Conservation (phyloP, 306 rosid genomes). For the Pterocarpus macrocarpus region DNA sequence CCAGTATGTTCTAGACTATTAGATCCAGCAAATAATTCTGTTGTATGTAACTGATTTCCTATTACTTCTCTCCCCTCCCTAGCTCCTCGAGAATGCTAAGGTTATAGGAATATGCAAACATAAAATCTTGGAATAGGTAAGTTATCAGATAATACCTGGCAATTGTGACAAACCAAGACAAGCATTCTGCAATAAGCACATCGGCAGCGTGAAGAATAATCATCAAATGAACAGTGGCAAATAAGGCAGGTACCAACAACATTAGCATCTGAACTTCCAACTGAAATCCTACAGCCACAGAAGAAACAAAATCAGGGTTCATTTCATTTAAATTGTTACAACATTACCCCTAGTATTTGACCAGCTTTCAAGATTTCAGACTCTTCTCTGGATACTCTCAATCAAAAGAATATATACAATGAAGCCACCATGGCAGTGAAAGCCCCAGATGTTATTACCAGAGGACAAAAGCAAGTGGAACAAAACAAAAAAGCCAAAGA, state of each 20-base stretch:
- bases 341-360: constrained; percentile 31
- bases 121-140: constrained; percentile 1
- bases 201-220: constrained; percentile 86
- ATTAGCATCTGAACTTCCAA: constrained; percentile 80
- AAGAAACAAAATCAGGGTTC: constrained; percentile 35
- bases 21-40: neutral
- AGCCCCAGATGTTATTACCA: neutral
- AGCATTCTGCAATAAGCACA: constrained; percentile 90
- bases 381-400: constrained; percentile 1
- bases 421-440: constrained; percentile 21
- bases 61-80: neutral
- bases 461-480: constrained; percentile 15
- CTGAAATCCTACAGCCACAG: constrained; percentile 75
- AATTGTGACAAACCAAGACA: constrained; percentile 76
- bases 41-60: constrained; percentile 1
- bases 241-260: constrained; percentile 75
- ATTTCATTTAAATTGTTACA: constrained; percentile 32
- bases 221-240: constrained; percentile 76
- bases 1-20: constrained; percentile 16
- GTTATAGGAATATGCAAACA: constrained; percentile 1
- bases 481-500: neutral
- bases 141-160: constrained; percentile 71
- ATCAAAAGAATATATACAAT: constrained; percentile 3
- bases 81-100: constrained; percentile 5
- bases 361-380: constrained; percentile 16